Conservation (phyloP, 371 early-diverging fungal species). For the Fennellomyces sp. region DNA sequence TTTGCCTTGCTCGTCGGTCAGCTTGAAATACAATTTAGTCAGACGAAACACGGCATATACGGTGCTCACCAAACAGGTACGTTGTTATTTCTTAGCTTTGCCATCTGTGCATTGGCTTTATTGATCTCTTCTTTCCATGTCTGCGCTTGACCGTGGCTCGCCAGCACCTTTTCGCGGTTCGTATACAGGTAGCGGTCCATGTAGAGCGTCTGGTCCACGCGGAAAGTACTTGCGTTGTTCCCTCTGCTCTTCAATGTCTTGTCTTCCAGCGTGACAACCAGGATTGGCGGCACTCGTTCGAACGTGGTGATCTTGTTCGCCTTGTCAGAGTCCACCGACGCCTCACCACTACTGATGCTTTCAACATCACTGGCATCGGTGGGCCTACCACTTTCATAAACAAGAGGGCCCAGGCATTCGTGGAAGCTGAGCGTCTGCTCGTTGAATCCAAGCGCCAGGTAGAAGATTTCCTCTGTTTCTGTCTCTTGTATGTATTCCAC, state of each 20-base stretch:
- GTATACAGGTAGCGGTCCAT: slow-evolving; percentile 41
- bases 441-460: slow-evolving; percentile 22
- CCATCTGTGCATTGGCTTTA: slow-evolving; percentile 9
- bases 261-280: slow-evolving; percentile 34
- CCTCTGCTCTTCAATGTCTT: slow-evolving; percentile 5
- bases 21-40: not conserved
- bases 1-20: not conserved
- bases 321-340: not conserved
- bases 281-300: slow-evolving; percentile 35
- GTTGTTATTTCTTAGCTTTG: slow-evolving; percentile 7
- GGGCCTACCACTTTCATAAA: slow-evolving; percentile 23
- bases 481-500: slow-evolving; percentile 11
- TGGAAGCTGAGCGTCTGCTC: slow-evolving; percentile 28
- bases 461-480: slow-evolving; percentile 21
- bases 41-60: not conserved
- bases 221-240: slow-evolving; percentile 8
- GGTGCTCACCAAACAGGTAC: slow-evolving; percentile 2
- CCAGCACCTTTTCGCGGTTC: slow-evolving; percentile 27
- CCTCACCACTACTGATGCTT: slow-evolving; percentile 1
- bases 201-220: slow-evolving; percentile 35
- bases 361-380: slow-evolving; percentile 5
- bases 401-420: slow-evolving; percentile 41
- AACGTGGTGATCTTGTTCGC: slow-evolving; percentile 32
- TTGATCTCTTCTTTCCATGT: slow-evolving; percentile 21
- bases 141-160: slow-evolving; percentile 29